Percentiles rank a stretch among this genome's conserved stretches.
Conservation (phyloP, 164 flowering plant species). For the Pachysandra terminalis region DNA sequence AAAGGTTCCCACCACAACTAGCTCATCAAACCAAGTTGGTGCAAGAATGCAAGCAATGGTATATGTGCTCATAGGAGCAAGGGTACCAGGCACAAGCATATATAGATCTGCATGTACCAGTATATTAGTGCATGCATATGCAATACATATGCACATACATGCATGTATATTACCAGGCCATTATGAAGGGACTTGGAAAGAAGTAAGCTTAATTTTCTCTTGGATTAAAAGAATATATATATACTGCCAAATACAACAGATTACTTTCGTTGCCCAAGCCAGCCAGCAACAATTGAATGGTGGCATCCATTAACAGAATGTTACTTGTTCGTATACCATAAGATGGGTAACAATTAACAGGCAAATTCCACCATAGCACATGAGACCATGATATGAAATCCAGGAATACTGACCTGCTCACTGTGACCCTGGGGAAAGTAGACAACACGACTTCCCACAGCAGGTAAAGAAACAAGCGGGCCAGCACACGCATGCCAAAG, state of each 20-base stretch:
- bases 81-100: not conserved
- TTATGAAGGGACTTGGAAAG: too few relatives aligned
- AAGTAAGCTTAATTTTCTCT: too few relatives aligned
- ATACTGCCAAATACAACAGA: too few relatives aligned
- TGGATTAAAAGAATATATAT: too few relatives aligned
- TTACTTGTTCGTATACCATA: not conserved
- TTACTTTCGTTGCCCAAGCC: too few relatives aligned
- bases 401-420: constrained; percentile 60
- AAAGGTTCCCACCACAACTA: not conserved
- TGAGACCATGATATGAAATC: not conserved
- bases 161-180: too few relatives aligned
- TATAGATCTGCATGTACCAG: too few relatives aligned
- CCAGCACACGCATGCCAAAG: constrained; percentile 99
- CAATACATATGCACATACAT: too few relatives aligned
- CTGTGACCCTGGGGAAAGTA: constrained; percentile 95
- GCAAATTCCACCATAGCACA: not conserved
- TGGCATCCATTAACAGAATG: not conserved
- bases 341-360: not conserved
- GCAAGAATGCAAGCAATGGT: not conserved
- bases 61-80: not conserved
- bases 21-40: not conserved
- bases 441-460: constrained; percentile 85
- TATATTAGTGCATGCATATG: too few relatives aligned
- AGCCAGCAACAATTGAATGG: too few relatives aligned
- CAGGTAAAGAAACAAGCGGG: constrained; percentile 91